A percentile compares a stretch with the other conserved stretches of the same genome.
These are phyloP conservation scores for Saxophila tyrrhenica DNA, from an alignment of 495 filamentous ascomycete species.

Conservation along the genomic window DNA sequence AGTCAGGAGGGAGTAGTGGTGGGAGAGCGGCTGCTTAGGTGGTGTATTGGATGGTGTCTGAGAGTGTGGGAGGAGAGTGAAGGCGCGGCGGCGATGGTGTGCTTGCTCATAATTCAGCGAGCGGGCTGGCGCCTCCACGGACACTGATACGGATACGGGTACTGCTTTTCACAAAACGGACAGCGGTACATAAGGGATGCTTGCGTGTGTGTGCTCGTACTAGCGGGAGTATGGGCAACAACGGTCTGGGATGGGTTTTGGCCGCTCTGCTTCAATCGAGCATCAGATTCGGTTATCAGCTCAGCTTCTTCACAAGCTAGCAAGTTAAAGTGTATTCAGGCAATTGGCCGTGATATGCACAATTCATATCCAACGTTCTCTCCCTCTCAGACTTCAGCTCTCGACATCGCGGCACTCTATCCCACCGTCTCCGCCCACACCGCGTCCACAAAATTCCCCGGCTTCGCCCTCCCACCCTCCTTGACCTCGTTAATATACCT, in stretches of 20 bases:
- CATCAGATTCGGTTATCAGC: neutral
- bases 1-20: too few species aligned
- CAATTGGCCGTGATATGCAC: neutral
- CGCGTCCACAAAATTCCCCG: conserved; percentile 38
- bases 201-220: neutral
- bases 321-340: neutral
- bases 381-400: neutral
- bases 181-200: neutral
- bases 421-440: neutral
- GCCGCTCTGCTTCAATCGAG: neutral
- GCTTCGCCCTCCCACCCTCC: conserved; percentile 30
- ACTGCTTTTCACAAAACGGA: too few species aligned
- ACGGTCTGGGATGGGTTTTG: neutral
- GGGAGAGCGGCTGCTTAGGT: neutral
- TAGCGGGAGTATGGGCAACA: neutral
- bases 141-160: too few species aligned
- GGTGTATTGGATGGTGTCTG: too few species aligned
- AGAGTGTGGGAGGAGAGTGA: neutral
- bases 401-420: neutral
- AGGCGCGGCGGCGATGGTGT: too few species aligned
- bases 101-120: too few species aligned
- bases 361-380: neutral
- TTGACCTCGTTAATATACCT: conserved; percentile 34
- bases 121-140: too few species aligned
- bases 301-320: neutral